Evolutionary conservation across 139 green algal genomes (phyloP), one percentile per base, ranked within the genome.

Genomic region (Edaphochlamys debaryana): DNA sequence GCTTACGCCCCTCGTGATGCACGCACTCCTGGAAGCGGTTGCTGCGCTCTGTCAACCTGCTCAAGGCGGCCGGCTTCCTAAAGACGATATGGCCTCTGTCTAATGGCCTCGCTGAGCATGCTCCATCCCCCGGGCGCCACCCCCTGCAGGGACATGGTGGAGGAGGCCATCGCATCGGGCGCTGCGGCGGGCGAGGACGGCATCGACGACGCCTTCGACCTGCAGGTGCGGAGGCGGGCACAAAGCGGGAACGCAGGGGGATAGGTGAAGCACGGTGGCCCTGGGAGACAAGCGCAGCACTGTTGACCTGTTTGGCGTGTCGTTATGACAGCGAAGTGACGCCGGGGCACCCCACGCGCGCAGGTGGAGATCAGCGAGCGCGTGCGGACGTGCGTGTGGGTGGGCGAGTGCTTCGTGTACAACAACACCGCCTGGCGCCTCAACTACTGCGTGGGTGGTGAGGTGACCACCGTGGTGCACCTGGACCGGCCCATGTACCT

Each of bases 401-500:
- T 98, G 11, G 97, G 97, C 42, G 97, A 99, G 90, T 99, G 97
- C 93, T 98, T 99, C 84, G 95, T 99, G 40, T 99, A 99, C 94
- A 99, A 95, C 91, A 99, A 99, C 90, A 89, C 92, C 0, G 90
- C 94, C 0, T 98, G 95, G 97, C 93, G 97, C n/a, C 92, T 99
- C 67, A 98, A 98, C 90, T 99, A 99, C 86, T 97, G 91, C 71
- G 96, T 99, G 36, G 97, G 97, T 63, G 96, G 97, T 7, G 97
- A 99, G 91, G 88, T 93, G n/a, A 98, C 96, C 69, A 99, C 97
- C 6, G 93, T 99, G 83, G 96, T 93, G 85, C 97, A 99, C 89
- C 87, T 99, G 71, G 97, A 99, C 91, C 86, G 94, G 13, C 97
- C 97, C 42, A 96, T 99, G 93, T 99, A 98, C 91, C 90, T 99